phyloP scores from a whole-genome alignment of 2,329 filamentous ascomycete species.

The Lachnellula suecica region DNA sequence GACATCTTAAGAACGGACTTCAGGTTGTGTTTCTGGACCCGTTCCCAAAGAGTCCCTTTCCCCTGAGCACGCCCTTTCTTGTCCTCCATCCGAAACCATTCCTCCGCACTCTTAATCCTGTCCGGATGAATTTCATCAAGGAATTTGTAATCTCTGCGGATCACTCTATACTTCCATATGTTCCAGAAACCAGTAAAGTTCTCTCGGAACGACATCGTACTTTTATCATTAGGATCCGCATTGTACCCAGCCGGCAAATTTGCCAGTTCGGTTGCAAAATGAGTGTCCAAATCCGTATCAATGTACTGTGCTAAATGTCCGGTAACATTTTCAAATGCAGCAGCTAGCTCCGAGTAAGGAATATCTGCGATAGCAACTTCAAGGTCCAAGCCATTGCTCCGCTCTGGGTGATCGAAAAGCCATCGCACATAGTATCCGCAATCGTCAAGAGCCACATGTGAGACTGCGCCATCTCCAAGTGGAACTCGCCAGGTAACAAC shows the following conservation, averaged over 20 bases:
- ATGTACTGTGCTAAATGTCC: slow-evolving; percentile 41
- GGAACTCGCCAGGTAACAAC: slow-evolving; percentile 43
- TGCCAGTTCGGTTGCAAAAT: slow-evolving; percentile 25
- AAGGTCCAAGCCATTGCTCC: slow-evolving; percentile 45
- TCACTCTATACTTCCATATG: slow-evolving; percentile 42
- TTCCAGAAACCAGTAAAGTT: slow-evolving; percentile 55
- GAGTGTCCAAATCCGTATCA: slow-evolving; percentile 36
- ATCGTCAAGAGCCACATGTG: slow-evolving; percentile 45
- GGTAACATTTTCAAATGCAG: slow-evolving; percentile 43
- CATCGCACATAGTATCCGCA: slow-evolving; percentile 46
- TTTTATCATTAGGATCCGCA: slow-evolving; percentile 34
- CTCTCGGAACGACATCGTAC: slow-evolving; percentile 39
- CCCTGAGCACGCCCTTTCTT: slow-evolving; percentile 30
- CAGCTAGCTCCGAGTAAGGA: slow-evolving; percentile 38
- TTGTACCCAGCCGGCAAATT: slow-evolving; percentile 36
- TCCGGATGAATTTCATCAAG: slow-evolving; percentile 51
- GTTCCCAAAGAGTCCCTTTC: slow-evolving; percentile 36
- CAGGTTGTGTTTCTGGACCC: slow-evolving; percentile 26
- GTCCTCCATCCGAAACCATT: slow-evolving; percentile 46
- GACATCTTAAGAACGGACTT: slow-evolving; percentile 29
- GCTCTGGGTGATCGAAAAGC: slow-evolving; percentile 46
- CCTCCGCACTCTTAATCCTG: slow-evolving; percentile 46
- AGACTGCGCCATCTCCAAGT: slow-evolving; percentile 39
- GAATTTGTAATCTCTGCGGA: slow-evolving; percentile 46
- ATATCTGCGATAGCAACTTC: slow-evolving; percentile 43